phyloP scores from a whole-genome alignment of 2,329 filamentous ascomycete species.

The Colletotrichum cuscutae region DNA sequence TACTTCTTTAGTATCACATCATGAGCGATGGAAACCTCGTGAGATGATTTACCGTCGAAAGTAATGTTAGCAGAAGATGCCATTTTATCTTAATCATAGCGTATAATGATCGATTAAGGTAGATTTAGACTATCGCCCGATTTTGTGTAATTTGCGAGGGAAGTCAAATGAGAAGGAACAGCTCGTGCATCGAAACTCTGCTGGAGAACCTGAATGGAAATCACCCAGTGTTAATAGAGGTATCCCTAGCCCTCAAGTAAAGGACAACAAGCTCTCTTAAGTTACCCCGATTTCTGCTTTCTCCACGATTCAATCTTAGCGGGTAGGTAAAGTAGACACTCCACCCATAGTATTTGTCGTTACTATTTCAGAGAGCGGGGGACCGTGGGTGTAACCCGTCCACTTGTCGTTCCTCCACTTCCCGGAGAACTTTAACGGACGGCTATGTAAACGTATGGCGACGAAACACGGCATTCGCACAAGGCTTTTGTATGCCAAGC shows the following conservation, averaged over 20 bases:
- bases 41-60: constrained; percentile 59
- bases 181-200: neutral
- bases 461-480: neutral
- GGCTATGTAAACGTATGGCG: neutral
- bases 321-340: neutral
- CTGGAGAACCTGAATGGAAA: neutral
- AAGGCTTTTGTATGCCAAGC: neutral
- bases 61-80: constrained; percentile 29
- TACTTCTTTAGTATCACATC: constrained; percentile 49
- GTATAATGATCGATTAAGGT: neutral
- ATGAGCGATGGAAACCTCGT: constrained; percentile 44
- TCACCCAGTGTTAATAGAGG: neutral
- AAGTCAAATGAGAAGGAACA: neutral
- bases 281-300: neutral
- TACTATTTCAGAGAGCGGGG: neutral
- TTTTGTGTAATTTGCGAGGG: neutral
- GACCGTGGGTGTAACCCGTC: neutral
- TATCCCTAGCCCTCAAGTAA: neutral
- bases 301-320: neutral
- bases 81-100: constrained; percentile 3
- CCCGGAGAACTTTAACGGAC: neutral
- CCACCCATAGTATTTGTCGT: neutral
- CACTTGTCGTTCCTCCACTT: neutral
- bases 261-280: neutral
- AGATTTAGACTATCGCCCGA: neutral